Percentiles rank a stretch among this genome's conserved stretches.
Evolutionary conservation across 371 early-diverging fungal species (phyloP).

Genomic region (Rhizopus sp.): DNA sequence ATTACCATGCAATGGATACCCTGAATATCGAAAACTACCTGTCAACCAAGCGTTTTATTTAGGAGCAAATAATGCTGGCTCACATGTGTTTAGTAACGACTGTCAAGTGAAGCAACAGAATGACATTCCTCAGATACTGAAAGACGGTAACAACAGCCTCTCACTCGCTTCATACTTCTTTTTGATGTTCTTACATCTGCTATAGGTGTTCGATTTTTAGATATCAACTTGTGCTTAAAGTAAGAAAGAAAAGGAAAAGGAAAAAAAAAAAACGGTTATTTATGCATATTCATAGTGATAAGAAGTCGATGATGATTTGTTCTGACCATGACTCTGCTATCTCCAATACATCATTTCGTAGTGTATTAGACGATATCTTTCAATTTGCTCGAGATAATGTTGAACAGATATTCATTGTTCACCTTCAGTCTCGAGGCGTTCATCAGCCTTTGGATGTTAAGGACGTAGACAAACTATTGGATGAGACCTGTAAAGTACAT

Average conservation of each 20-base stretch:
- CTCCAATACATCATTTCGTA: slow-evolving; percentile 14
- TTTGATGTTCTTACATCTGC: not conserved
- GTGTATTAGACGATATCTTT: slow-evolving; percentile 27
- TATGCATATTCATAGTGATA: slow-evolving; percentile 2
- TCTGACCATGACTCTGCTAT: slow-evolving; percentile 11
- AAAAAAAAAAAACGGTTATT: not conserved
- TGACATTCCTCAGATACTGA: slow-evolving; percentile 26
- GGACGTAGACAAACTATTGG: slow-evolving; percentile 31
- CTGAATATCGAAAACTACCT: slow-evolving; percentile 33
- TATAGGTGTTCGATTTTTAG: slow-evolving; percentile 25
- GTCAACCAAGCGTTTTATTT: slow-evolving; percentile 39
- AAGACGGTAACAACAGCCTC: slow-evolving; percentile 19
- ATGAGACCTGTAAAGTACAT: slow-evolving; percentile 36
- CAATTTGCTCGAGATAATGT: slow-evolving; percentile 21
- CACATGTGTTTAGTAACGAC: slow-evolving; percentile 1
- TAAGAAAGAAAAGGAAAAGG: slow-evolving; percentile 1
- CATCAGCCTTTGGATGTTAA: slow-evolving; percentile 11
- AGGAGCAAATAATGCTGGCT: slow-evolving; percentile 30
- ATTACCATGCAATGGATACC: slow-evolving; percentile 41
- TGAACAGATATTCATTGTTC: slow-evolving; percentile 34
- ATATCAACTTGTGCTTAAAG: slow-evolving; percentile 24
- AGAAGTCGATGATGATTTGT: slow-evolving; percentile 7
- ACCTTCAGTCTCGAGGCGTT: slow-evolving; percentile 18
- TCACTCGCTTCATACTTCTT: not conserved
- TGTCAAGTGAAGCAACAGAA: slow-evolving; percentile 15